phyloP scores from a whole-genome alignment of 2,329 filamentous ascomycete genomes.

The Aspergillaceae sp. region DNA sequence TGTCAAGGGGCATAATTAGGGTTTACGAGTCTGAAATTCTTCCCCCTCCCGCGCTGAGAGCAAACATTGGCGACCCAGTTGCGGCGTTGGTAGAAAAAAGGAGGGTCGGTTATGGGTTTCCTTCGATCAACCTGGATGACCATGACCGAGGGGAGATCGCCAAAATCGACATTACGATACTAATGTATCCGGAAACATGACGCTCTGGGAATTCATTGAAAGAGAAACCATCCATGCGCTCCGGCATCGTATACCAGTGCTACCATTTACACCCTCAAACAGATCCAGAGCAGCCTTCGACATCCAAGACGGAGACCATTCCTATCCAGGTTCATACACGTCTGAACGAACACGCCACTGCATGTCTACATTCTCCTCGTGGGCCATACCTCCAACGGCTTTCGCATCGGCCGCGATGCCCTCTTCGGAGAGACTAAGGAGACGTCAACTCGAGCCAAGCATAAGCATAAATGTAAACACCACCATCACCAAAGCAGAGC shows the following conservation, averaged over 20 bases:
- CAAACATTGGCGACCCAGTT: no score
- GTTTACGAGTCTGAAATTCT: slow-evolving; percentile 28
- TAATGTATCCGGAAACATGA: slow-evolving; percentile 22
- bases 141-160: slow-evolving; percentile 24
- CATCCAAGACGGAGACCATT: slow-evolving; percentile 3
- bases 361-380: slow-evolving; percentile 48
- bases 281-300: neutral
- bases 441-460: neutral
- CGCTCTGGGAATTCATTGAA: slow-evolving; percentile 19
- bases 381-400: slow-evolving; percentile 41
- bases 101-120: slow-evolving; percentile 14
- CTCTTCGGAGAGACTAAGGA: slow-evolving; percentile 31
- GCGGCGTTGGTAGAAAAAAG: no score
- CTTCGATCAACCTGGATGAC: slow-evolving; percentile 22
- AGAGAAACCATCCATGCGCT: slow-evolving; percentile 10
- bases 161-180: slow-evolving; percentile 30
- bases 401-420: slow-evolving; percentile 45
- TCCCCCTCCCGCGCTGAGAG: slow-evolving; percentile 5
- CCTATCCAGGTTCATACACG: slow-evolving; percentile 18
- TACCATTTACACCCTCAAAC: slow-evolving; percentile 9
- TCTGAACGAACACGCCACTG: slow-evolving; percentile 38
- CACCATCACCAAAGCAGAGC: slow-evolving; percentile 4
- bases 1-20: slow-evolving; percentile 28
- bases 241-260: slow-evolving; percentile 8
- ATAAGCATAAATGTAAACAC: neutral